Evolutionary conservation across 2,329 filamentous ascomycete species (phyloP).

Genomic region (Cadophora malorum): DNA sequence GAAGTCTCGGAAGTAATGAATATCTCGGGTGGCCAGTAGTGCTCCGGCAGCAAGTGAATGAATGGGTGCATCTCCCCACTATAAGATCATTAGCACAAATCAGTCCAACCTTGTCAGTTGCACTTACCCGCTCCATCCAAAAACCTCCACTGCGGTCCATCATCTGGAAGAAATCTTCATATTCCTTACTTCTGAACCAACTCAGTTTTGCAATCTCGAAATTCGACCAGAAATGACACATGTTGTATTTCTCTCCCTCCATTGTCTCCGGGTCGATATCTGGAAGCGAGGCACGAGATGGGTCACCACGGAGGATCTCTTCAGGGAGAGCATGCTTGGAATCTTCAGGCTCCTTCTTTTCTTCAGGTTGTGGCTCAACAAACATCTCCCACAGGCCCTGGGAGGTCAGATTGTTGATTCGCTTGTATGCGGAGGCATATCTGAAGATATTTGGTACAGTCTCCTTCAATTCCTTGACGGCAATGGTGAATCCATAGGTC

Average conservation of each 20-base stretch:
- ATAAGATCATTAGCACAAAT: conserved; percentile 33
- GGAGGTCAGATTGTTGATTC: conserved; percentile 86
- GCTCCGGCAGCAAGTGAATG: conserved; percentile 95
- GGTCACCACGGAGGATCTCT: conserved; percentile 79
- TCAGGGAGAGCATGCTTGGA: conserved; percentile 75
- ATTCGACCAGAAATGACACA: conserved; percentile 99
- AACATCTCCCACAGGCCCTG: conserved; percentile 99
- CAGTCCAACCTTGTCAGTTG: conserved; percentile 21
- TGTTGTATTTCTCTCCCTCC: conserved; percentile 98
- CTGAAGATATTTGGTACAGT: conserved; percentile 99
- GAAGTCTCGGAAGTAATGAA: conserved; percentile 99
- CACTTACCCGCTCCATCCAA: conserved; percentile 94
- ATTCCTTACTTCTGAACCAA: conserved; percentile 97
- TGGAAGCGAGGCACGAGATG: conserved; percentile 71
- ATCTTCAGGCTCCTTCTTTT: conserved; percentile 62
- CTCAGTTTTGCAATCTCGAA: conserved; percentile 95
- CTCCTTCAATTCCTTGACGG: conserved; percentile 96
- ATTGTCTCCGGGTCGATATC: conserved; percentile 91
- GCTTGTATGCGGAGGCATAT: conserved; percentile 97
- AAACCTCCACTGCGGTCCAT: conserved; percentile 98
- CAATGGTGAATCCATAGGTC: conserved; percentile 98
- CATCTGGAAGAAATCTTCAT: conserved; percentile 98
- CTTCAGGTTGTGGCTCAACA: conserved; percentile 74
- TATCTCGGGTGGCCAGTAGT: conserved; percentile 79
- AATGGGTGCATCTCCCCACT: conserved; percentile 99